Percentiles rank a stretch among this genome's conserved stretches.
Evolutionary conservation across 1,284 basidiomycete species (phyloP).

Genomic region (Pseudozyma sp.): DNA sequence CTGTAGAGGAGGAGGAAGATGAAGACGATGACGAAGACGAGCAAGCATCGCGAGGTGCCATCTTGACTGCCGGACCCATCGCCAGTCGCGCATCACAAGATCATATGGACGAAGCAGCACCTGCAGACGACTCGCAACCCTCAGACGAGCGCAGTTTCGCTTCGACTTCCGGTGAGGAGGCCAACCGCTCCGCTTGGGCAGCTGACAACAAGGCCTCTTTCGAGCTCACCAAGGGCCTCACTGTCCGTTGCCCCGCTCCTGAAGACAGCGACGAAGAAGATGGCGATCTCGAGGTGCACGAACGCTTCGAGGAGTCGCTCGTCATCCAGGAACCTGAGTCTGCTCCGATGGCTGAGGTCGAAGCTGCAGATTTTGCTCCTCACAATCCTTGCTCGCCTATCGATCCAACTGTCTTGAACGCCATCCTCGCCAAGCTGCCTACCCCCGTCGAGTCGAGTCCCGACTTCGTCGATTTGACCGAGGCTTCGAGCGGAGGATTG

Average conservation of each 20-base stretch:
- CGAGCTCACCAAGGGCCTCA: slow-evolving; percentile 49
- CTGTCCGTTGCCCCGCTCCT: slow-evolving; percentile 27
- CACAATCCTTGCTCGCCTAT: slow-evolving; percentile 91
- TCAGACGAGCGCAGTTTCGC: slow-evolving; percentile 44
- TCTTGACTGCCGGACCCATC: slow-evolving; percentile 28
- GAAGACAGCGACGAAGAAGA: slow-evolving; percentile 23
- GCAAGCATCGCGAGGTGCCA: slow-evolving; percentile 1
- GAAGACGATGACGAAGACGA: slow-evolving; percentile 29
- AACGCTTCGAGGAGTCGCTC: slow-evolving; percentile 38
- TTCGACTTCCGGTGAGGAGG: slow-evolving; percentile 35
- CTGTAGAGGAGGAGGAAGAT: slow-evolving; percentile 11
- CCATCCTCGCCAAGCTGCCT: slow-evolving; percentile 76
- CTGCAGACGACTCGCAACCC: slow-evolving; percentile 30
- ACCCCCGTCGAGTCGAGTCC: slow-evolving; percentile 74
- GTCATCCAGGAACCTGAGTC: slow-evolving; percentile 19
- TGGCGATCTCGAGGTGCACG: slow-evolving; percentile 22
- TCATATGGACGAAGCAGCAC: not conserved
- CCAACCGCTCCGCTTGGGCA: slow-evolving; percentile 38
- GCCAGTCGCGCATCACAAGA: slow-evolving; percentile 3
- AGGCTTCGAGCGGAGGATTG: slow-evolving; percentile 73
- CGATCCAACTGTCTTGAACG: slow-evolving; percentile 77
- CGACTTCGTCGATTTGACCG: slow-evolving; percentile 76
- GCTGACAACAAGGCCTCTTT: slow-evolving; percentile 41
- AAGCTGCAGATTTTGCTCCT: slow-evolving; percentile 56
- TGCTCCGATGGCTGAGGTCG: not conserved